Percentiles rank a stretch among this genome's conserved stretches.
These are phyloP conservation scores for Priceomyces haplophilus DNA, from an alignment of 805 yeast species.

Conservation along the genomic window DNA sequence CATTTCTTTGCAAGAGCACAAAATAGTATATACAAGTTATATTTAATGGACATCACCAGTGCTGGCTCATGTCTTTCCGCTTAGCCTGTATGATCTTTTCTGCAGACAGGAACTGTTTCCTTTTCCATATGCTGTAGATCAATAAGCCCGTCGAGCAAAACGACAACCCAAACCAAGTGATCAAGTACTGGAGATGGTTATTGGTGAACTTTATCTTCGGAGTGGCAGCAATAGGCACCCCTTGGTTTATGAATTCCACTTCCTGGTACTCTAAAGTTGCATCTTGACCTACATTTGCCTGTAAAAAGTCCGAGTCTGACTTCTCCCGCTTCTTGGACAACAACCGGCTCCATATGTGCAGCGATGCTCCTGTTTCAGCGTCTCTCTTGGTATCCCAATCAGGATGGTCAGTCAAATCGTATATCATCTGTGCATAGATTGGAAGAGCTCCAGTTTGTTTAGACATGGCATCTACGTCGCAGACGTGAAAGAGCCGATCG, in stretches of 20 bases:
- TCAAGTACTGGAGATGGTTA: constrained; percentile 86
- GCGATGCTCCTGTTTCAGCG: constrained; percentile 3
- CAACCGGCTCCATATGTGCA: constrained; percentile 10
- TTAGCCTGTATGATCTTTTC: constrained; percentile 41
- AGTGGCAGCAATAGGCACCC: constrained; percentile 84
- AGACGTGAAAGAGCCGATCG: constrained; percentile 68
- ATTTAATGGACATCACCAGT: constrained; percentile 7
- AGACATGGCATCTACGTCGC: constrained; percentile 83
- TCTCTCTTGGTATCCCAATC: constrained; percentile 34
- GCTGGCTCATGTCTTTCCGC: constrained; percentile 33
- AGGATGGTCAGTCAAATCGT: constrained; percentile 64
- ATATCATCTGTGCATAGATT: constrained; percentile 70
- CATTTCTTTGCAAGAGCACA: background rate
- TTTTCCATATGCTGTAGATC: constrained; percentile 29
- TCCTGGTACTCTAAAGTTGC: constrained; percentile 39
- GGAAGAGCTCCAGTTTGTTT: constrained; percentile 63
- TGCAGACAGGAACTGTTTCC: constrained; percentile 30
- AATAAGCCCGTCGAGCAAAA: constrained; percentile 70
- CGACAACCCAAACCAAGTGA: constrained; percentile 93
- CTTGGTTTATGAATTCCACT: constrained; percentile 64
- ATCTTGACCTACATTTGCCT: constrained; percentile 21
- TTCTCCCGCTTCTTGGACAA: constrained; percentile 6
- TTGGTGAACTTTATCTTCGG: constrained; percentile 83
- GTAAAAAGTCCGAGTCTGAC: constrained; percentile 16
- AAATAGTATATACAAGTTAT: constrained; percentile 1